Percentiles rank a stretch among this genome's conserved stretches.
phyloP scores from a whole-genome alignment of 331 rosid genomes.

The Cydonia oblonga region DNA sequence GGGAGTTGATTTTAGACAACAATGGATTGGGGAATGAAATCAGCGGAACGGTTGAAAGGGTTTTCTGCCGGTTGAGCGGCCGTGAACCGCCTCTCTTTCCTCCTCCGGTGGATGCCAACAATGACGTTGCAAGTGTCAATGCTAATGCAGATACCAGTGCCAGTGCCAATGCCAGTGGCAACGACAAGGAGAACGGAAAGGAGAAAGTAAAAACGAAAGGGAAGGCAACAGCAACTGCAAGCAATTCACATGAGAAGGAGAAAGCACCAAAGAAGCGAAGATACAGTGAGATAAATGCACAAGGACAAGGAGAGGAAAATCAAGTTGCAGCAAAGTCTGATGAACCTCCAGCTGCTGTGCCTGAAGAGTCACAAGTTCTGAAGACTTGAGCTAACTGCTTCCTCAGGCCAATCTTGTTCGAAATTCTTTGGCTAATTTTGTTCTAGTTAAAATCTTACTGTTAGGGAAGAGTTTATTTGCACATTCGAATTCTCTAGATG shows the following conservation, averaged over 20 bases:
- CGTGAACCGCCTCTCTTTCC: constrained; percentile 79
- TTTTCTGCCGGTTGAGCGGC: constrained; percentile 80
- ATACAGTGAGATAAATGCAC: constrained; percentile 33
- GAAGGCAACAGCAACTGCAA: constrained; percentile 21
- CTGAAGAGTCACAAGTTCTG: constrained; percentile 35
- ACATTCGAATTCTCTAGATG: background rate
- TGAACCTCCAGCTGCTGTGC: constrained; percentile 21
- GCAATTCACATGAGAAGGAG: constrained; percentile 23
- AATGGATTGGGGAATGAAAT: constrained; percentile 78
- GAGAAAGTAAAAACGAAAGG: background rate
- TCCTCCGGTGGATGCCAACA: constrained; percentile 4
- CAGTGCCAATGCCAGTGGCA: background rate
- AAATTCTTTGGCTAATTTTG: background rate
- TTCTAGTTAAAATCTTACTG: background rate
- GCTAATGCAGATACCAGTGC: background rate
- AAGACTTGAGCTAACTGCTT: constrained; percentile 14
- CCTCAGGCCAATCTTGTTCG: background rate
- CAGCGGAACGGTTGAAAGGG: constrained; percentile 70
- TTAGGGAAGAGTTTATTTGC: background rate
- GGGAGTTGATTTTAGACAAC: constrained; percentile 83
- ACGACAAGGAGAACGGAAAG: background rate
- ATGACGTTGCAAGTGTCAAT: background rate
- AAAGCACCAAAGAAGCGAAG: constrained; percentile 62
- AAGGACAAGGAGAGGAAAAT: constrained; percentile 21
- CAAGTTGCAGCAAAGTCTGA: constrained; percentile 33